Base-by-base conservation (phyloP, 2,329 filamentous ascomycete genomes). In the Dothistroma septosporum region DNA sequence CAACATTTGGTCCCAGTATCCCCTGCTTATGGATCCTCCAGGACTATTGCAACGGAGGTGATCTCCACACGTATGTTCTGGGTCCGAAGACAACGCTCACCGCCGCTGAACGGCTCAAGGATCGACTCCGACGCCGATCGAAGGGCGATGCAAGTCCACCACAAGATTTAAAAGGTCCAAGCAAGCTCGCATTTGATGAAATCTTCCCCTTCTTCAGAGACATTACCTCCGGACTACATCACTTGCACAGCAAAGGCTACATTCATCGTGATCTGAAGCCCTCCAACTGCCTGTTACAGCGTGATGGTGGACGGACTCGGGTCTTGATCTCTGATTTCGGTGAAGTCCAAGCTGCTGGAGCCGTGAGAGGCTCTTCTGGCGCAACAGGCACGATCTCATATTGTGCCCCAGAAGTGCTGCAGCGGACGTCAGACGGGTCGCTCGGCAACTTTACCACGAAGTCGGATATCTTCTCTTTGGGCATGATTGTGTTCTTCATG, bases 401-500 rank as follows among this genome's bases (percentile, higher is more conserved):
- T 75, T 50, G 75, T 32, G 94, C 94, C 0, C 94, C 94, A 0
- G 94, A 99, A 75, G 95, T 99, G 0, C 79, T 99, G 32, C 86
- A 84, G 55, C 83, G 84, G 66, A 76, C 73, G 48, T 76, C 83
- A 0, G 81, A 80, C 31, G 93, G 93, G 0, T 83, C 83, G 0
- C 93, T 90, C 68, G 92, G 90, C 8, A 96, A 97, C 72, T 99
- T 99, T 70, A 96, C 92, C 0, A 92, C 91, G 28, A 99, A 97
- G 72, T 97, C 92, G 0, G 94, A 99, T 71, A 89, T 99, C n/a
- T 99, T 99, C 75, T 97, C 92, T 0, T 80, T 99, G 0, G 94
- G 94, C 53, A 97, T 99, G 93, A 97, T 97, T 59, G 82, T 99
- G 3, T 96, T 97, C 75, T 99, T 99, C 72, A 89, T 99, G 82